Evolutionary conservation across 345 rosid genomes (phyloP).

Genomic region (Eutrema yunnanense): DNA sequence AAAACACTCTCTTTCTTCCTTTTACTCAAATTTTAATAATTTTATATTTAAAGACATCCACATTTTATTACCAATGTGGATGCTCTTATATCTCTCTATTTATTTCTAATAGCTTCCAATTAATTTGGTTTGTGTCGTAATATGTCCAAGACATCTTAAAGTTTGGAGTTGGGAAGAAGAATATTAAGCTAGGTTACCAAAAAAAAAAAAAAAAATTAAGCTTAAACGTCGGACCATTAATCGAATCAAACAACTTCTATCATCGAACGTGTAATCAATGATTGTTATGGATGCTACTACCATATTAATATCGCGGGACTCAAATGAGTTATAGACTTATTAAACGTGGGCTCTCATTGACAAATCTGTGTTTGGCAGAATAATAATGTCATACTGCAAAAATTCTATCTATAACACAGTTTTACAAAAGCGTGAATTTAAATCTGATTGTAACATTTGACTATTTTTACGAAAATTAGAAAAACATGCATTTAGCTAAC

Average conservation of each 20-base stretch:
- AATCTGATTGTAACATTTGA: not conserved
- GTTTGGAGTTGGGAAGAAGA: not conserved
- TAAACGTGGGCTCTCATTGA: not conserved
- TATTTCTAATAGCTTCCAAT: not conserved
- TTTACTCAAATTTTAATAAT: too few species aligned
- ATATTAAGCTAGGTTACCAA: not conserved
- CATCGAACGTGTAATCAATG: not conserved
- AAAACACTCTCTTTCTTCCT: too few species aligned
- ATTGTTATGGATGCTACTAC: not conserved
- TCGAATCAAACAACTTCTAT: not conserved
- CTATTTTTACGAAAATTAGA: not conserved
- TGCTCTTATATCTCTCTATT: not conserved
- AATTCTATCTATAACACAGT: not conserved
- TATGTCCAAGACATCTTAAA: conserved; percentile 1
- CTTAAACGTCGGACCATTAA: not conserved
- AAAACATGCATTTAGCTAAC: not conserved
- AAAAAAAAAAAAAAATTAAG: not conserved
- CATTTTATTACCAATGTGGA: too few species aligned
- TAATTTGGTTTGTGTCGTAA: not conserved
- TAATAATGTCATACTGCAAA: too few species aligned
- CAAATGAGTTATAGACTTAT: not conserved
- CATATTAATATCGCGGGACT: not conserved
- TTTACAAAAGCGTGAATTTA: not conserved
- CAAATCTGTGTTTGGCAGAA: not conserved
- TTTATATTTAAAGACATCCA: too few species aligned